Evolutionary conservation across 2,329 filamentous ascomycete species (phyloP).

Genomic region (Orbilia brochopaga): DNA sequence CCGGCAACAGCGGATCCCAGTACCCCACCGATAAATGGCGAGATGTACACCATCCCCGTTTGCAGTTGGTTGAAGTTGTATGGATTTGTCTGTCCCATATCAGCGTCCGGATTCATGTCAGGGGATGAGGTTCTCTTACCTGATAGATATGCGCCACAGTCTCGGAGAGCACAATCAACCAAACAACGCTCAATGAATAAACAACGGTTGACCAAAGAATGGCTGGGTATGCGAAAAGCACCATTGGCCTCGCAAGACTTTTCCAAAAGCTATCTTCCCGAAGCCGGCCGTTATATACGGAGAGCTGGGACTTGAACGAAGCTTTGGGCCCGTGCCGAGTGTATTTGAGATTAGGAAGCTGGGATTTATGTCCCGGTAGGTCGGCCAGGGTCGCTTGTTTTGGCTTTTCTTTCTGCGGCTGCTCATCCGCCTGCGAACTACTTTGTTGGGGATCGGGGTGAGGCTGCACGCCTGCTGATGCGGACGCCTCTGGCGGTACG

Average conservation of each 20-base stretch:
- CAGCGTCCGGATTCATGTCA: constrained; percentile 55
- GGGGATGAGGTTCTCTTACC: constrained; percentile 47
- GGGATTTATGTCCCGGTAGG: constrained; percentile 7
- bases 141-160: constrained; percentile 81
- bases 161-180: constrained; percentile 94
- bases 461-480: not conserved
- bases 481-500: not conserved
- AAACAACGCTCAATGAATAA: constrained; percentile 87
- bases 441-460: not conserved
- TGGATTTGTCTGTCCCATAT: constrained; percentile 58
- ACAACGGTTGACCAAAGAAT: constrained; percentile 86
- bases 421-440: not conserved
- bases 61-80: constrained; percentile 85
- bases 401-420: not conserved
- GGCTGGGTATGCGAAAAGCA: constrained; percentile 84
- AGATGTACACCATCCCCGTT: constrained; percentile 85
- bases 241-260: constrained; percentile 78
- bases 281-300: constrained; percentile 78
- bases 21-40: constrained; percentile 85
- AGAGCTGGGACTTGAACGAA: constrained; percentile 76
- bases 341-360: constrained; percentile 21
- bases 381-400: constrained; percentile 17
- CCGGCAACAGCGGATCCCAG: constrained; percentile 91
- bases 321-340: constrained; percentile 68
- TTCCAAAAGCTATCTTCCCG: constrained; percentile 78